Evolutionary conservation across 805 yeast genomes (phyloP).

Genomic region (Cyberlindnera meyerae): DNA sequence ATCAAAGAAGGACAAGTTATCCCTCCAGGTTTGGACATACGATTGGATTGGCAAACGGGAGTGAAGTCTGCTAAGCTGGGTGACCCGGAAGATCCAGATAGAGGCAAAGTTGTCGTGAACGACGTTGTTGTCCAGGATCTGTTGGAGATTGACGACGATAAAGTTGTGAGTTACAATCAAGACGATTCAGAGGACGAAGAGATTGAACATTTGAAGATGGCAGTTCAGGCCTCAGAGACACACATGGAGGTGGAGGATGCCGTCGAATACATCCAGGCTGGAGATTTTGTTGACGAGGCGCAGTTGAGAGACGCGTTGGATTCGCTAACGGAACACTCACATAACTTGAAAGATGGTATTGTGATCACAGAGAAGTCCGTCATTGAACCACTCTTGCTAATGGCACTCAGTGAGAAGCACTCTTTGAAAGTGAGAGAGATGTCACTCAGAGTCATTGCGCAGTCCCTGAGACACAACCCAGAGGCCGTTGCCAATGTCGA

Average conservation of each 20-base stretch:
- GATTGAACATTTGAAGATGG: constrained; percentile 21
- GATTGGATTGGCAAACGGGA: constrained; percentile 70
- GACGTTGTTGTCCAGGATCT: constrained; percentile 5
- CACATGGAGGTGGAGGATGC: constrained; percentile 21
- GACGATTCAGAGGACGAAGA: constrained; percentile 11
- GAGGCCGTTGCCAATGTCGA: constrained; percentile 44
- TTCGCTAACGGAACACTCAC: constrained; percentile 54
- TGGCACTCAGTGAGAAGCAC: too few relatives aligned
- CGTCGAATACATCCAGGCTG: constrained; percentile 3
- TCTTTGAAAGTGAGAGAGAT: constrained; percentile 40
- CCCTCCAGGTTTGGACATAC: constrained; percentile 69
- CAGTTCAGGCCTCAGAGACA: constrained; percentile 15
- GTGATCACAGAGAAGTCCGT: constrained; percentile 33
- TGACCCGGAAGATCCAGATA: constrained; percentile 5
- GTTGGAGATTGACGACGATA: constrained; percentile 13
- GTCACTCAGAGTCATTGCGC: constrained; percentile 55
- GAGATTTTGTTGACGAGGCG: constrained; percentile 1
- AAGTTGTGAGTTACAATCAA: constrained; percentile 12
- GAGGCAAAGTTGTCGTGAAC: constrained; percentile 8
- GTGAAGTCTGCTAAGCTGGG: constrained; percentile 62
- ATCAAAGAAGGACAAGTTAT: constrained; percentile 68
- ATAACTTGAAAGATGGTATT: constrained; percentile 59
- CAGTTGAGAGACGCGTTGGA: constrained; percentile 27
- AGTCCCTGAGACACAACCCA: constrained; percentile 71
- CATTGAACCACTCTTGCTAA: too few relatives aligned